A percentile compares a stretch with the other conserved stretches of the same genome.
Evolutionary conservation across 2,329 filamentous ascomycete species (phyloP).

Genomic region (Colletotrichum kahawae): DNA sequence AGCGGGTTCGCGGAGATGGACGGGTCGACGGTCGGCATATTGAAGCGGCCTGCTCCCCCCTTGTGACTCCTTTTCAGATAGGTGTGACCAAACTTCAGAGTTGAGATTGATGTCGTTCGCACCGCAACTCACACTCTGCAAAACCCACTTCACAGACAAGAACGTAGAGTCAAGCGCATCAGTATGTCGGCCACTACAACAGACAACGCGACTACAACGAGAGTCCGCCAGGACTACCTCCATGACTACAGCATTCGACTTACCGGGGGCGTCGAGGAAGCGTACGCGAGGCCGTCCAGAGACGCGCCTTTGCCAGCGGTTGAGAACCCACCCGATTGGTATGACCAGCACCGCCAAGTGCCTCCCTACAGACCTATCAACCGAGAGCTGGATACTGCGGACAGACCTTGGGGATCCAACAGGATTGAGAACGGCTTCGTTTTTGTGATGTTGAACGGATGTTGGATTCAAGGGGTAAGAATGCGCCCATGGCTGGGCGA

Average conservation of each 20-base stretch:
- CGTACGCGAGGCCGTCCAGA: conserved; percentile 4
- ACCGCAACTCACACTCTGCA: neutral
- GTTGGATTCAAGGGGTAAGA: conserved; percentile 16
- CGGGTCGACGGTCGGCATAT: conserved; percentile 14
- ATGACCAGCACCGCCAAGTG: conserved; percentile 25
- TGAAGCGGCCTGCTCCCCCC: neutral
- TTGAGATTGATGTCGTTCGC: neutral
- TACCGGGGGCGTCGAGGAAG: conserved; percentile 13
- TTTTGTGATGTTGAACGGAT: conserved; percentile 28
- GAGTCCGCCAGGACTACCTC: conserved; percentile 4
- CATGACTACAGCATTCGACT: conserved; percentile 19
- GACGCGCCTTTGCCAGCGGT: conserved; percentile 2
- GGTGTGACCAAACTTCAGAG: neutral
- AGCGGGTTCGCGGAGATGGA: neutral
- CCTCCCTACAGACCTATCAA: conserved; percentile 28
- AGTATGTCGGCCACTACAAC: conserved; percentile 12
- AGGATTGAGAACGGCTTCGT: conserved; percentile 25
- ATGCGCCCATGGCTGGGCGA: neutral
- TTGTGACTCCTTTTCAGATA: neutral
- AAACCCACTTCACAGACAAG: neutral
- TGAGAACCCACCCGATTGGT: conserved; percentile 25
- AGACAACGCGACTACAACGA: conserved; percentile 6
- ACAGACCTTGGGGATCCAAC: conserved; percentile 24
- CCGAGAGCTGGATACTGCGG: conserved; percentile 19
- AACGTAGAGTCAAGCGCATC: neutral